Evolutionary conservation across 2,329 filamentous ascomycete species (phyloP), one percentile per base, ranked within the genome.

Genomic region (Stagonosporopsis vannaccii): DNA sequence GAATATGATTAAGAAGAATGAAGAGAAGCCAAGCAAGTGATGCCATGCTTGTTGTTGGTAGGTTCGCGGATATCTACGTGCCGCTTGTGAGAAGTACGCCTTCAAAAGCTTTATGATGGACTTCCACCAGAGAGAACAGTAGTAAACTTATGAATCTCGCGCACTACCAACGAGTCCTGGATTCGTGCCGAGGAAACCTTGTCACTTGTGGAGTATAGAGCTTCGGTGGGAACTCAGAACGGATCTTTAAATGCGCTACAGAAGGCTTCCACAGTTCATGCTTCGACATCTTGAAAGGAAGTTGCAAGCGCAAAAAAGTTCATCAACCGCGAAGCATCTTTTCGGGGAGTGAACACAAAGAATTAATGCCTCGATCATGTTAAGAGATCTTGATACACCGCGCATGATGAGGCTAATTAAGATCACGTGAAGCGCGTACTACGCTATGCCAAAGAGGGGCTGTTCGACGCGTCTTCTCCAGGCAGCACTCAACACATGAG

Each of bases 391-490:
- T n/a, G n/a, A n/a, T n/a, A n/a, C n/a, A n/a, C n/a, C n/a, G n/a
- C n/a, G n/a, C n/a, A n/a, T n/a, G 26, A 28, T 28, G 26, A 13
- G 15, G 37, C 32, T 8, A 36, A 44, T 28, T 45, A 17, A 6
- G 2, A 15, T 52, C 55, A 58, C 55, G 55, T 58, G 55, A 53
- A 25, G 26, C 6, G 32, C 53, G 53, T 26, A 43, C 36, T 1
- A 8, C 20, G 26, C 45, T 55, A 55, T n/a, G 23, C 40, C 28
- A 1, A 15, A 32, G 25, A 7, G 9, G 11, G 23, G 35, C 36
- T 12, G 6, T 30, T 46, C 23, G 36, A 51, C 53, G 53, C 53
- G 53, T 26, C 6, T 12, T n/a, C 32, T 41, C 20, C 19, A 56
- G 53, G 46, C 43, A 56, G 26, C 49, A 52, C 33, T 42, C 41